These are phyloP conservation scores for Peltaster fructicola DNA, from an alignment of 2,329 filamentous ascomycete species.

Conservation along the genomic window DNA sequence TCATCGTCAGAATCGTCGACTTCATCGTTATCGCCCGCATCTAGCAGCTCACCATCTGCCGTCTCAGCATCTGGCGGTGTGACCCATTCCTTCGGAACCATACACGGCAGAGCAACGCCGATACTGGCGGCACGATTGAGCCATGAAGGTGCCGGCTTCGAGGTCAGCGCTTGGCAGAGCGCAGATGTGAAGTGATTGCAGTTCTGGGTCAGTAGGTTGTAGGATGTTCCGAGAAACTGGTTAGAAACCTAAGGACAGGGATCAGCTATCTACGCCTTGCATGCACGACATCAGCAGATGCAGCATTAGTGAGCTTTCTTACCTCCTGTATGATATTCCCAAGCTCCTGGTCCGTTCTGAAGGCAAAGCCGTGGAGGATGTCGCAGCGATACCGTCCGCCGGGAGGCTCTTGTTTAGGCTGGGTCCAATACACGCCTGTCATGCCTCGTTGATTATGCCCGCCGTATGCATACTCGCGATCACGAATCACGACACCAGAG, in stretches of 20 bases:
- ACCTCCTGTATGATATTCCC: constrained; percentile 46
- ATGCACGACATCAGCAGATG: too few relatives aligned
- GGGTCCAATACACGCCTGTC: constrained; percentile 71
- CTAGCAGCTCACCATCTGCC: constrained; percentile 51
- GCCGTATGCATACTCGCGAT: constrained; percentile 75
- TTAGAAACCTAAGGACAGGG: constrained; percentile 52
- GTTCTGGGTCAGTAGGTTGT: constrained; percentile 69
- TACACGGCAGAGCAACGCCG: constrained; percentile 61
- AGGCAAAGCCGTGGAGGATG: constrained; percentile 64
- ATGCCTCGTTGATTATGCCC: constrained; percentile 54
- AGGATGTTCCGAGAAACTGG: constrained; percentile 56
- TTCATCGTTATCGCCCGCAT: constrained; percentile 32
- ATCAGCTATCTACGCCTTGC: too few relatives aligned
- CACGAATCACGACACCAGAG: constrained; percentile 51
- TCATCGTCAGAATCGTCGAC: constrained; percentile 36
- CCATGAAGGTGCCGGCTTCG: constrained; percentile 53
- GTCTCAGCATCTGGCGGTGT: constrained; percentile 59
- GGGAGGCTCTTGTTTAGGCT: constrained; percentile 50
- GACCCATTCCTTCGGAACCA: constrained; percentile 70
- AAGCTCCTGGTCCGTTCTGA: constrained; percentile 51
- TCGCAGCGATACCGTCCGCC: constrained; percentile 60
- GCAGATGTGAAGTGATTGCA: constrained; percentile 79
- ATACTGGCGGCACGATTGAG: constrained; percentile 73
- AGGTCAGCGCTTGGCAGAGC: constrained; percentile 56
- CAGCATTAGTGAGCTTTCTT: constrained; percentile 3